Base-by-base conservation (phyloP, 352 stramenopile genomes). In the Bremia lactucae region DNA sequence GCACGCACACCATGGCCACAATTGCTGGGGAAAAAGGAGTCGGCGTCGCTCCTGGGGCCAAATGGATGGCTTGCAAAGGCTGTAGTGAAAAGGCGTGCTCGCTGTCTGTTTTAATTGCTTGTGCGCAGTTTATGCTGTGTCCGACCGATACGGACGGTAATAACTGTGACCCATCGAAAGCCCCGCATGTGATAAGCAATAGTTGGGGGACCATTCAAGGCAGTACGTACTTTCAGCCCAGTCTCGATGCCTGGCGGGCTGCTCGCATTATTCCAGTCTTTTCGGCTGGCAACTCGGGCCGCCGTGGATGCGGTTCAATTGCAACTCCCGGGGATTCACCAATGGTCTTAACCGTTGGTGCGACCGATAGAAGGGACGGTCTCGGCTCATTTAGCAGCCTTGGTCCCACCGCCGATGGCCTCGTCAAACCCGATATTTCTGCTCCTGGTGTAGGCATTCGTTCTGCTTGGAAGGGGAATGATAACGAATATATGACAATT, bases 91-190 rank as follows among this genome's bases (percentile, higher is more conserved):
- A 59, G 3, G 64, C 58, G 4, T 80, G 68, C 55, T 60, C 58
- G 16, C 52, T 53, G 23, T 62, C 68, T 7, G 65, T 77, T 38
- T 23, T 84, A 15, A 33, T 80, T 10, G 56, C 53, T 6, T 84
- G 72, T 35, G 68, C 75, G 36, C 65, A 84, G 50, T 84, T 81
- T 42, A 81, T 87, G 71, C 31, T 70, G 40, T 87, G 74, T 23
- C 74, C 74, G 0, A 79, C 74, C 7, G 65, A 49, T 7, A 35
- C 64, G 2, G 57, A 66, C 26, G 71, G 71, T 3, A 31, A 21
- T 2, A 45, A 18, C 2, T 57, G 68, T 14, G 69, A 83, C 52
- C 83, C 67, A 46, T 63, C 59, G 2, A 79, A 79, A 47, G 54
- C 56, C 4, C 71, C 68, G 2, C 36, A 63, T 18, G 61, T 84